These are phyloP conservation scores for Mucor mucedo DNA, from an alignment of 371 early-diverging fungal genomes.

Conservation along the genomic window DNA sequence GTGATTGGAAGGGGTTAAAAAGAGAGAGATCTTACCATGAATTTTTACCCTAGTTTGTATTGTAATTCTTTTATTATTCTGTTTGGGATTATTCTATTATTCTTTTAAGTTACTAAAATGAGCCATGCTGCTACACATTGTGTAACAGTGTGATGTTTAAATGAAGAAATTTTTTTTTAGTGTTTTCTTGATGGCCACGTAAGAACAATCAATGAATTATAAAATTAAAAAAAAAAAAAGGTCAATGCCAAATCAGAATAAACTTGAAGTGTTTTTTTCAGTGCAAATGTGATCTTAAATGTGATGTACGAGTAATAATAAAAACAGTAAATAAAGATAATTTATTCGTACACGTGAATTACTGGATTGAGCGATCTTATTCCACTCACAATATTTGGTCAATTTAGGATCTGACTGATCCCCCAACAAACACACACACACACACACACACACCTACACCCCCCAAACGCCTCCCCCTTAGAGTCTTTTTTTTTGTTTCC, in stretches of 20 bases:
- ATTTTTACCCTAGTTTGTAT: background rate
- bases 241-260: no score
- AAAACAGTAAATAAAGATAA: background rate
- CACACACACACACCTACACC: background rate
- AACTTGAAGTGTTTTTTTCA: no score
- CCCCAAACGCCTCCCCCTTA: background rate
- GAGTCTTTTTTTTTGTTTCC: no score
- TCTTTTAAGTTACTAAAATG: conserved; percentile 14
- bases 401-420: conserved; percentile 2
- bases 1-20: background rate
- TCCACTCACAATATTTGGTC: background rate
- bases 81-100: background rate
- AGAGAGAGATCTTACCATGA: no score
- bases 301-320: no score
- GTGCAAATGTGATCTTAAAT: no score
- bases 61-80: background rate
- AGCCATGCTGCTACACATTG: conserved; percentile 20
- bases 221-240: background rate
- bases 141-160: conserved; percentile 2
- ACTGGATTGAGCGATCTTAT: background rate
- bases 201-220: background rate
- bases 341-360: conserved; percentile 1
- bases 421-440: background rate
- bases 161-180: no score
- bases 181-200: no score